Base-by-base conservation (phyloP, 179 eudicot genomes). In the Gypsophila paniculata region DNA sequence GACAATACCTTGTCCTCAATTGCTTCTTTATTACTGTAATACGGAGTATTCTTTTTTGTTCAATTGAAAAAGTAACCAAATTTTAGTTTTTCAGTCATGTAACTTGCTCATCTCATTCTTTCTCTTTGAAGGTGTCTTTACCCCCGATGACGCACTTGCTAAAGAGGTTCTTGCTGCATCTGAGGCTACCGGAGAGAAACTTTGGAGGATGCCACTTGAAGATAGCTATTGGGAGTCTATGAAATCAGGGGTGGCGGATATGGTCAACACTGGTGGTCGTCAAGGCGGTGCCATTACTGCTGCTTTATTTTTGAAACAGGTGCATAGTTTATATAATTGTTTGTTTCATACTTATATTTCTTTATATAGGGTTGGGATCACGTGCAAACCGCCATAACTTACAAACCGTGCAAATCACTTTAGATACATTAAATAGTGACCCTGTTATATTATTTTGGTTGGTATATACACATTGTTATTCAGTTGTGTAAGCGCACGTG, bases 181-280 rank as follows among this genome's bases (percentile, higher is more conserved):
- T 11, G 94, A 89, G 71, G 80, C 61, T 6, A 53, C 80, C 14
- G 97, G 98, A 48, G 98, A 93, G 83, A 93, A 93, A 76, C 82
- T 93, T 42, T 94, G 97, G 97, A 87, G 96, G 79, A 62, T 94
- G 96, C 99, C 99, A 26, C 12, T 94, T 82, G 99, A 94, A 81
- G 96, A 94, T 58, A 91, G 90, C 74, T 91, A 94, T 63, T 94
- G 99, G 99, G 97, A 90, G 48, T 79, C 86, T 5, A 91, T 94
- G 99, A 89, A 94, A 80, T 94, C 99, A 54, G 89, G 94, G 59
- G 87, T 94, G 22, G 99, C 99, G 75, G 99, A 91, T 82, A 94
- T 94, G 99, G 92, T 88, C 10, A 94, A 94, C 75, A 89, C 96
- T n/a, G 97, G 97, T 57, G 91, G 85, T 73, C 97, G 97, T 76